Evolutionary conservation across 73 alveolate species (phyloP).

Genomic region (Paramecium biaurelia): DNA sequence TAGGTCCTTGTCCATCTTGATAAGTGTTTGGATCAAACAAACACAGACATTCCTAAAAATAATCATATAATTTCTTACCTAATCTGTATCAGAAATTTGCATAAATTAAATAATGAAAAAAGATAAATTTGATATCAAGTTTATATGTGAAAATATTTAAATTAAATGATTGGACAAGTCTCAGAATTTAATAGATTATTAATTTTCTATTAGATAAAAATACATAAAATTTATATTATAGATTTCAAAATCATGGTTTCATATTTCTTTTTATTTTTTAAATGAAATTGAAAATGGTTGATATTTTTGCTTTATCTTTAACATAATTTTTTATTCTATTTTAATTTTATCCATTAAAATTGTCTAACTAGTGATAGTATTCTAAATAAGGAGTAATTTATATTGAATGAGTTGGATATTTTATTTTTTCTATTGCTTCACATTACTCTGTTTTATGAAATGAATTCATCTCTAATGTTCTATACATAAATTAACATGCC

Average conservation of each 20-base stretch:
- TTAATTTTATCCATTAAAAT: background rate
- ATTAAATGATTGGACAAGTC: background rate
- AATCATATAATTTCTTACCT: background rate
- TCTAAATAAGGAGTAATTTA: background rate
- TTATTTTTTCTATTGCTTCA: background rate
- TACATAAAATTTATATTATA: background rate
- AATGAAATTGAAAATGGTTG: background rate
- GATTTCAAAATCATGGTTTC: background rate
- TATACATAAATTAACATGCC: background rate
- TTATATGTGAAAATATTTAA: background rate
- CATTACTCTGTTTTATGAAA: background rate
- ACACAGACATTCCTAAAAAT: background rate
- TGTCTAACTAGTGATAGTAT: background rate
- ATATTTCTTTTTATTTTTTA: background rate
- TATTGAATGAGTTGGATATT: background rate
- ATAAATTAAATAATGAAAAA: background rate
- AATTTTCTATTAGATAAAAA: background rate
- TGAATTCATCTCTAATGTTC: background rate
- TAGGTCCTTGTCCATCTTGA: background rate
- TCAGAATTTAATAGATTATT: background rate
- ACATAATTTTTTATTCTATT: background rate
- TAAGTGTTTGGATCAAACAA: slow-evolving; percentile 44
- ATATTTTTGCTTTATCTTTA: background rate
- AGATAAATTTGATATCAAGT: background rate
- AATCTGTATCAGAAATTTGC: background rate